Evolutionary conservation across 805 yeast species (phyloP).

Genomic region (Pichia nakasei): DNA sequence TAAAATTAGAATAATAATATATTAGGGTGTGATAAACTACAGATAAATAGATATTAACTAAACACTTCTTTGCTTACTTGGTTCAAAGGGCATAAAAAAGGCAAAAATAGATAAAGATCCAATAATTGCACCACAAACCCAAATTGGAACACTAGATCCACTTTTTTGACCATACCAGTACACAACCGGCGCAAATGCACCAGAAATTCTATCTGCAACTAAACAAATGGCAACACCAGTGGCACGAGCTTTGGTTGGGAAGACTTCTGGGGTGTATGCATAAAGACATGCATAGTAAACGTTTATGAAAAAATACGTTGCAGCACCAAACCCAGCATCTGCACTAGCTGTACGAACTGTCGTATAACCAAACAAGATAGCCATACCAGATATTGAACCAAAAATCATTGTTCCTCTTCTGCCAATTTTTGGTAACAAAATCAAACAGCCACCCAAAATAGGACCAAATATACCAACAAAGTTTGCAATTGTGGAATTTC

Average conservation of each 20-base stretch:
- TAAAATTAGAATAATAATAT: not conserved
- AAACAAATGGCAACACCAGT: constrained; percentile 56
- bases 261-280: constrained; percentile 60
- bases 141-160: constrained; percentile 49
- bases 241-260: constrained; percentile 44
- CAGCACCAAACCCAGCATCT: constrained; percentile 42
- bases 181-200: constrained; percentile 51
- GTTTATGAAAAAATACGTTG: constrained; percentile 39
- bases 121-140: constrained; percentile 51
- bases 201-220: constrained; percentile 42
- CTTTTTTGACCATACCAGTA: constrained; percentile 40
- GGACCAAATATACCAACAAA: constrained; percentile 45
- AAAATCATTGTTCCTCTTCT: constrained; percentile 48
- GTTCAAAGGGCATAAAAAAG: constrained; percentile 41
- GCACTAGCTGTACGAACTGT: constrained; percentile 46
- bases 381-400: constrained; percentile 47
- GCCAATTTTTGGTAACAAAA: constrained; percentile 32
- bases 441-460: constrained; percentile 36
- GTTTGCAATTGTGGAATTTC: constrained; percentile 41
- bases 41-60: constrained; percentile 5
- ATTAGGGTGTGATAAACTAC: not conserved
- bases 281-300: constrained; percentile 51
- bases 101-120: constrained; percentile 38
- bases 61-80: constrained; percentile 31
- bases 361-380: constrained; percentile 54